Base-by-base conservation (phyloP, 1,139 yeast species). In the Komagataea norvegica region DNA sequence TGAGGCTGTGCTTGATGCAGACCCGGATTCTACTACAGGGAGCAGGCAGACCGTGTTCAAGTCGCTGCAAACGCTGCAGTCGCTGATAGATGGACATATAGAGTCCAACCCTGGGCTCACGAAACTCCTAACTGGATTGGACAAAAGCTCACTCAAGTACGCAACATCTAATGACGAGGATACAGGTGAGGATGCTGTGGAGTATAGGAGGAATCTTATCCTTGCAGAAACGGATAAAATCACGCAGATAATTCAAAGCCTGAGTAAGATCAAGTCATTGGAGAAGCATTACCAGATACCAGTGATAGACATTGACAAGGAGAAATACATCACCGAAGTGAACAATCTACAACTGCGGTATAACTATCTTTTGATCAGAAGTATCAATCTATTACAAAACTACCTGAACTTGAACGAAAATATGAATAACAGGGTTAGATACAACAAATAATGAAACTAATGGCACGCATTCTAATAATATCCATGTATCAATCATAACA, bases 361-460 rank as follows among this genome's bases (percentile, higher is more conserved):
- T 30, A 52, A 53, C 24, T 36, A 31, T 13, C 24, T 53, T 17
- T 26, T 53, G 3, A 37, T 52, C 6, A 34, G 52, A 8, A 48
- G 55, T 4, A 40, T 52, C 7, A 41, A 43, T 8, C 11, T 52
- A 14, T 24, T 52, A 10, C 54, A 50, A 29, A 53, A 53, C 30
- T 51, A 39, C 18, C 17, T 48, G 6, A 41, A 44, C 15, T 17
- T 45, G 22, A 38, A 32, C 25, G 36, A 33, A 3, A 45, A 44
- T 26, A 44, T 44, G 13, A 37, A 40, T 14, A 37, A 39, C 6
- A 40, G 39, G 39, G 11, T 11, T 5, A 25, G 17, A 13, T 25
- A 25, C 16, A 10, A 22, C 9, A n/a, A 17, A 8, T 16, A 28
- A 18, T n/a, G 6, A 16, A 26, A 14, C 29, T 26, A 7, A 7